Base-by-base conservation (phyloP, 208 protist species). In the Trypanosoma vivax region DNA sequence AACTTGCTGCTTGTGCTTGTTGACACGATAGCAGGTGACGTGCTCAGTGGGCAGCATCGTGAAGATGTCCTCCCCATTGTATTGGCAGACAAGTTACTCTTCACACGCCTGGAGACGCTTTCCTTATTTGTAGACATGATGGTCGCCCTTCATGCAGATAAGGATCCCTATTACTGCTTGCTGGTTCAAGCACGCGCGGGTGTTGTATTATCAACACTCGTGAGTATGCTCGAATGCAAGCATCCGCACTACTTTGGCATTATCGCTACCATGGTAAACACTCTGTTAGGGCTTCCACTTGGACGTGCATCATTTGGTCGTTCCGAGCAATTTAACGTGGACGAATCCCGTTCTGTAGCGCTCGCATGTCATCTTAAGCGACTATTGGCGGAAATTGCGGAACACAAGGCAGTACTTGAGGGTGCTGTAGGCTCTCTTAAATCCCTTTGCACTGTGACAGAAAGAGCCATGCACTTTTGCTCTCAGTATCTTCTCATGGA, bases 121-220 rank as follows among this genome's bases (percentile, higher is more conserved):
- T 81, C 72, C 9, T 57, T 85, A 29, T 71, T 70, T 50, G 60
- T 91, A 33, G 76, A 88, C 30, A 66, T 91, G 42, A 88, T 86
- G 79, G 61, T 74, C 4, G 61, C 83, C 1, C 53, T 91, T 2
- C 46, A 84, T 57, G 64, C 63, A 11, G 83, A 91, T 24, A 74
- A 67, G 5, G 76, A 91, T 52, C 25, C 58, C 10, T 88, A 91
- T 58, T 85, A 86, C 67, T 63, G 65, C 39, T 60, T 91, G 13
- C 64, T 91, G 7, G 83, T 88, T n/a, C 38, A 70, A 1, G 73
- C 74, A 7, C 72, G 79, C 13, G 73, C 76, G 0, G 79, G 76
- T 5, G 60, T 54, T 41, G 61, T 91, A 41, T 51, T 83, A 19
- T 50, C 75, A 61, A 67, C 61, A 4, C 64, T 90, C 16, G 50